These are phyloP conservation scores for Amaranthus palmeri DNA, from an alignment of 148 eudicot genomes.

Conservation along the genomic window DNA sequence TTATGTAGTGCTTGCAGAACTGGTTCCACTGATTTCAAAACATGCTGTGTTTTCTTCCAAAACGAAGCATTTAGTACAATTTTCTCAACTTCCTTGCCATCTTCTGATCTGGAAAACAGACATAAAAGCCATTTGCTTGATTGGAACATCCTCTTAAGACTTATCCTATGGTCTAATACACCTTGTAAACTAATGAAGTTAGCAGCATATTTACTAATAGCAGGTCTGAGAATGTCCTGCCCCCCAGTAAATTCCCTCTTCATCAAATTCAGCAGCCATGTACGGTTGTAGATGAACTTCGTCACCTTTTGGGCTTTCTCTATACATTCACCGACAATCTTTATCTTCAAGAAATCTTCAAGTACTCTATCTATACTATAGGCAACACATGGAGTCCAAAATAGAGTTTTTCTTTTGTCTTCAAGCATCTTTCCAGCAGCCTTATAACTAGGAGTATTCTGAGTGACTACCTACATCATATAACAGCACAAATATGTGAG, in stretches of 20 bases:
- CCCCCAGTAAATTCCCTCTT: constrained; percentile 83
- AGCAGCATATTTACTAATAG: constrained; percentile 57
- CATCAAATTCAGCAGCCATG: constrained; percentile 66
- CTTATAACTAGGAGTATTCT: constrained; percentile 66
- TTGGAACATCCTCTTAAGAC: constrained; percentile 70
- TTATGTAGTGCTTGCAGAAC: constrained; percentile 63
- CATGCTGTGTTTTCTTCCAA: constrained; percentile 81
- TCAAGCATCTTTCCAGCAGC: constrained; percentile 96
- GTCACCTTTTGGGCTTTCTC: constrained; percentile 77
- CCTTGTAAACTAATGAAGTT: constrained; percentile 63
- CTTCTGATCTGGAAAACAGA: constrained; percentile 66
- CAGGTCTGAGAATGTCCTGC: constrained; percentile 70
- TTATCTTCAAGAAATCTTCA: constrained; percentile 69
- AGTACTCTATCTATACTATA: constrained; percentile 74
- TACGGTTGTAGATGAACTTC: constrained; percentile 74
- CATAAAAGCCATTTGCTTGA: constrained; percentile 77
- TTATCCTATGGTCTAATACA: constrained; percentile 57
- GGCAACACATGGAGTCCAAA: constrained; percentile 91
- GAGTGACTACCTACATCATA: constrained; percentile 67
- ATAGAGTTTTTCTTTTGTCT: constrained; percentile 69
- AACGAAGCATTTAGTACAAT: constrained; percentile 60
- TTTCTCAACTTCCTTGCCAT: constrained; percentile 80
- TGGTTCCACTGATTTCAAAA: constrained; percentile 69
- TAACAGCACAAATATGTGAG: not conserved
- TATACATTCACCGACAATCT: constrained; percentile 67